Base-by-base conservation (phyloP, 2,329 filamentous ascomycete species). In the Colletotrichum scovillei region DNA sequence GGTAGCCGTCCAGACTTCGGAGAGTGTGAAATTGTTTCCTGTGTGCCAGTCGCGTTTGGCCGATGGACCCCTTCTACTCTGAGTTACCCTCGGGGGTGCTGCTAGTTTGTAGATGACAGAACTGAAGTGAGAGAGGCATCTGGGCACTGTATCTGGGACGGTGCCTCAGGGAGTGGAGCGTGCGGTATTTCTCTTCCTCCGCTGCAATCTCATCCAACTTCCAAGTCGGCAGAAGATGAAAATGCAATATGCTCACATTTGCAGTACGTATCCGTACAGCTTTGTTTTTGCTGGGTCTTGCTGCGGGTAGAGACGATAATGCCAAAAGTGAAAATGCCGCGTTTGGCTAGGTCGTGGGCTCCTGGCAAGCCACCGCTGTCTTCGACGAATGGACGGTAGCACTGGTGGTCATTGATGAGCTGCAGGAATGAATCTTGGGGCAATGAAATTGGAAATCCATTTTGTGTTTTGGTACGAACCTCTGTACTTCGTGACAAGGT, bases 171-270 rank as follows among this genome's bases (percentile, higher is more conserved):
- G n/a, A 49, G 60, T 73, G 70, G 70, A 62, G 66, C 56, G 55
- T 70, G 70, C 67, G 70, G 67, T 73, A 73, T 70, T 73, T 73
- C 67, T 73, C 59, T 59, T 55, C 38, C 49, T 63, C 57, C 58
- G 49, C 66, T 53, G 69, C 69, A 72, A 72, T 69, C 57, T 63
- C 58, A 53, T 30, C 46, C 69, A 53, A 62, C 24, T 62, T 58
- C 52, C 69, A 68, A 38, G 32, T 49, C 52, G 64, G 63, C 26
- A 52, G 14, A 16, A 16, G 49, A 58, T 52, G 26, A 55, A 59
- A 42, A 11, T 7, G 26, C 30, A 28, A 16, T 35, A 46, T 49
- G 52, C 38, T 42, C 38, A 42, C 22, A 56, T n/a, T n/a, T 60
- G 35, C 59, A 49, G 19, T 49, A 49, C 42, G 42, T 19, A 49